These are phyloP conservation scores for Boletus edulis DNA, from an alignment of 768 basidiomycete species.

Conservation along the genomic window DNA sequence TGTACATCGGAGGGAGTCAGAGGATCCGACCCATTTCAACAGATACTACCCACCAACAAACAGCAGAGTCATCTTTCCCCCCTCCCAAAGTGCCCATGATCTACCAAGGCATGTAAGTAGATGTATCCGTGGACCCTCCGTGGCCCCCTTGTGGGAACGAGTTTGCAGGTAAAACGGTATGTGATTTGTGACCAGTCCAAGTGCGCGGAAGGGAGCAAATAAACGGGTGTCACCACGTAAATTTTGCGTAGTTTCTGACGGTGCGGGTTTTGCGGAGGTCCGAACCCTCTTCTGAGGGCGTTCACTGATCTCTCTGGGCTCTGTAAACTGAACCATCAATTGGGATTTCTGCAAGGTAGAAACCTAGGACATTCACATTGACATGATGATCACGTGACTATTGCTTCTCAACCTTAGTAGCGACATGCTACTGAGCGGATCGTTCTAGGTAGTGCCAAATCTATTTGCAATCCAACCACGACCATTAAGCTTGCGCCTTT, in stretches of 20 bases:
- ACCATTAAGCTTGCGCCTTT: too few relatives aligned
- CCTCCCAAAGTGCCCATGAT: conserved; percentile 96
- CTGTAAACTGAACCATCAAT: conserved; percentile 20
- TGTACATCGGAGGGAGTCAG: conserved; percentile 29
- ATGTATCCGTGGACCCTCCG: conserved; percentile 79
- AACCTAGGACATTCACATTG: neutral
- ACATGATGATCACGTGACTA: conserved; percentile 11
- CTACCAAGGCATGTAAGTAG: conserved; percentile 84
- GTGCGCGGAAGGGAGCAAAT: conserved; percentile 92
- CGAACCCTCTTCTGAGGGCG: conserved; percentile 28
- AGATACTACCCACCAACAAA: conserved; percentile 75
- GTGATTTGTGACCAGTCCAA: conserved; percentile 92
- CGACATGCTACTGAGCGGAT: too few relatives aligned
- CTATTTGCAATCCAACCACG: too few relatives aligned
- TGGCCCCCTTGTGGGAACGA: conserved; percentile 78
- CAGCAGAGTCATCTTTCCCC: conserved; percentile 85
- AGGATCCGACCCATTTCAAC: neutral
- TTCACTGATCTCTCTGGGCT: conserved; percentile 12
- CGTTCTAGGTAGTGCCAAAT: too few relatives aligned
- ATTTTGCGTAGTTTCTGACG: neutral
- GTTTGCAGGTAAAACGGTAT: conserved; percentile 88
- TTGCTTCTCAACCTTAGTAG: too few relatives aligned
- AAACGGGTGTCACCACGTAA: conserved; percentile 37
- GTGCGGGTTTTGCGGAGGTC: conserved; percentile 2
- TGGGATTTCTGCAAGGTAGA: neutral